A percentile compares a stretch with the other conserved stretches of the same genome.
Conservation (phyloP, 371 early-diverging fungal species). For the Apophysomyces sp. region DNA sequence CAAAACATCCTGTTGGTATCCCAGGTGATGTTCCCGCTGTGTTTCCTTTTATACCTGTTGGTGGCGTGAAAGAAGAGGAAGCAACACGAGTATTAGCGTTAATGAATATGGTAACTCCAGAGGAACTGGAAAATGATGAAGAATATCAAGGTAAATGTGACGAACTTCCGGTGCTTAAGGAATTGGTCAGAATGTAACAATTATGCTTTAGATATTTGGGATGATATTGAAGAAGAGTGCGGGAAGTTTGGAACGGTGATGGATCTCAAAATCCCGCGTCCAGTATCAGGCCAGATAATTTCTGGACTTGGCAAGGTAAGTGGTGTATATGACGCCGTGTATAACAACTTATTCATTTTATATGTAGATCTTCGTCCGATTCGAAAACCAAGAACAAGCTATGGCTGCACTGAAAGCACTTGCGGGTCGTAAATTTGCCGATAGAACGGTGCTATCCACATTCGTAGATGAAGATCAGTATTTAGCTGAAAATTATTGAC, state of each 20-base stretch:
- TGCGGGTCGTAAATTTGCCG: constrained; percentile 93
- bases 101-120: constrained; percentile 93
- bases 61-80: constrained; percentile 51
- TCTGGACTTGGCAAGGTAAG: constrained; percentile 86
- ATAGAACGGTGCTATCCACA: constrained; percentile 91
- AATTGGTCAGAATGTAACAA: constrained; percentile 1
- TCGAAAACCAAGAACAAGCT: constrained; percentile 54
- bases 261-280: constrained; percentile 86
- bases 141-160: constrained; percentile 92
- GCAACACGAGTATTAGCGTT: constrained; percentile 82
- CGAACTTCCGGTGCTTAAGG: constrained; percentile 21
- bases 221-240: constrained; percentile 92
- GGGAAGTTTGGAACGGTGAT: constrained; percentile 82
- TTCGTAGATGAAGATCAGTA: constrained; percentile 77
- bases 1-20: constrained; percentile 47
- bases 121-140: constrained; percentile 85
- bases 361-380: constrained; percentile 84
- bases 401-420: constrained; percentile 77
- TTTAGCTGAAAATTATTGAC: constrained; percentile 59
- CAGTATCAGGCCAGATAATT: constrained; percentile 51
- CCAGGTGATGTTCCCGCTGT: neutral
- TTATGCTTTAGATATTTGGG: constrained; percentile 78
- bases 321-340: constrained; percentile 66
- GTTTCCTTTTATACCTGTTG: constrained; percentile 17
- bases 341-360: too few species aligned